A percentile compares a stretch with the other conserved stretches of the same genome.
Conservation (phyloP, 2,329 filamentous ascomycete genomes). For the Fusarium incarnatum region DNA sequence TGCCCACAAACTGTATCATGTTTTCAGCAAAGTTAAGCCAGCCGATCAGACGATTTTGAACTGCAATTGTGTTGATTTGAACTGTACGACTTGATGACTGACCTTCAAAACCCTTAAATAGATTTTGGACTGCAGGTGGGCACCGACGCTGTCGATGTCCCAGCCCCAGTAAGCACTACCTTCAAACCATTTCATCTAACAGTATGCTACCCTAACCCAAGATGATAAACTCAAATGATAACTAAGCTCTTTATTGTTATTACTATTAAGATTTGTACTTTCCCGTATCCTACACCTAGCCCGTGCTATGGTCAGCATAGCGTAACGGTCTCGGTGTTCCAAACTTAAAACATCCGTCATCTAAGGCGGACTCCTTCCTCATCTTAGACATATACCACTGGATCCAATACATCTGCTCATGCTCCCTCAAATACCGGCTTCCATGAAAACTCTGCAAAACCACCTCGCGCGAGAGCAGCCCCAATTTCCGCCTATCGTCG, state of each 20-base stretch:
- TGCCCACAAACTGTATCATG: too few relatives aligned
- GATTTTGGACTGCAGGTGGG: too few relatives aligned
- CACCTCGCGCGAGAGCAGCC: constrained; percentile 28
- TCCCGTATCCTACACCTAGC: background rate
- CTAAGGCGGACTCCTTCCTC: background rate
- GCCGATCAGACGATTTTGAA: too few relatives aligned
- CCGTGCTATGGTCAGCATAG: background rate
- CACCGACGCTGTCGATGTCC: too few relatives aligned
- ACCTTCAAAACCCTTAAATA: too few relatives aligned
- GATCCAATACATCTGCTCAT: constrained; percentile 41
- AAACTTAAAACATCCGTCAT: background rate
- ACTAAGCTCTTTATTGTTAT: background rate
- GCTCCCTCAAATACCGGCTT: constrained; percentile 33
- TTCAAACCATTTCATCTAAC: too few relatives aligned
- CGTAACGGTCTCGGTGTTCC: background rate
- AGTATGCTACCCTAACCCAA: background rate
- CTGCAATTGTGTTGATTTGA: too few relatives aligned
- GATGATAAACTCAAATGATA: background rate
- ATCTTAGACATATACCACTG: constrained; percentile 30
- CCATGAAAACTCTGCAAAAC: constrained; percentile 38
- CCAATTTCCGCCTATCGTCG: constrained; percentile 25
- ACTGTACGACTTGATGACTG: too few relatives aligned
- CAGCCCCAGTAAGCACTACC: too few relatives aligned
- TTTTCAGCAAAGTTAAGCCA: too few relatives aligned
- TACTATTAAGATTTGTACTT: too few relatives aligned